A percentile compares a stretch with the other conserved stretches of the same genome.
These are phyloP conservation scores for Paragyromitra xinjiangensis DNA, from an alignment of 495 filamentous ascomycete genomes.

Conservation along the genomic window DNA sequence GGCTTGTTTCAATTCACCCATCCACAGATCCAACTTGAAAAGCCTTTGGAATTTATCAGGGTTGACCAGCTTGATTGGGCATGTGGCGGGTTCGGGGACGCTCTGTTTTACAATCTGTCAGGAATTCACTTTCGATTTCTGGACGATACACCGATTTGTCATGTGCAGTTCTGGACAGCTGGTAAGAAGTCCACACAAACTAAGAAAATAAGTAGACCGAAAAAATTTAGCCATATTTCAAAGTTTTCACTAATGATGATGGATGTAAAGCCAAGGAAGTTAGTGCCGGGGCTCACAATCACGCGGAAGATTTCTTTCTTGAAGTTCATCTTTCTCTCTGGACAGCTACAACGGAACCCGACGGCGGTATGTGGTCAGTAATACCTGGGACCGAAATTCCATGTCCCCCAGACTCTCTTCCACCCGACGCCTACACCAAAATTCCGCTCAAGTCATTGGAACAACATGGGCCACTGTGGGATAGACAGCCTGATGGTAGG, in stretches of 20 bases:
- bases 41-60: slow-evolving; percentile 19
- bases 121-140: slow-evolving; percentile 48
- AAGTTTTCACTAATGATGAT: no score
- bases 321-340: slow-evolving; percentile 46
- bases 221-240: no score
- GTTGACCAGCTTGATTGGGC: slow-evolving; percentile 30
- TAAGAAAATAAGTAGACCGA: no score
- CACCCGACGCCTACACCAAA: slow-evolving; percentile 4
- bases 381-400: slow-evolving; percentile 9
- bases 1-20: slow-evolving; percentile 21
- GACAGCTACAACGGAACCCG: slow-evolving; percentile 14
- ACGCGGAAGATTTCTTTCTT: slow-evolving; percentile 25
- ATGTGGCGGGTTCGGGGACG: neutral
- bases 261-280: slow-evolving; percentile 24
- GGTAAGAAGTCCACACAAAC: slow-evolving; percentile 9
- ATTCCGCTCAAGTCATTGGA: slow-evolving; percentile 18
- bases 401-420: neutral
- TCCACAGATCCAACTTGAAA: neutral
- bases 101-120: slow-evolving; percentile 40
- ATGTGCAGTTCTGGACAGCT: slow-evolving; percentile 49
- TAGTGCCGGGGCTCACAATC: slow-evolving; percentile 43
- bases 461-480: slow-evolving; percentile 42
- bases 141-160: slow-evolving; percentile 29
- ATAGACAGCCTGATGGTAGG: slow-evolving; percentile 11
- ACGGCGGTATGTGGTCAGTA: slow-evolving; percentile 44